Percentiles rank a stretch among this genome's conserved stretches.
phyloP scores from a whole-genome alignment of 495 filamentous ascomycete species.

The Penicillium steckii region DNA sequence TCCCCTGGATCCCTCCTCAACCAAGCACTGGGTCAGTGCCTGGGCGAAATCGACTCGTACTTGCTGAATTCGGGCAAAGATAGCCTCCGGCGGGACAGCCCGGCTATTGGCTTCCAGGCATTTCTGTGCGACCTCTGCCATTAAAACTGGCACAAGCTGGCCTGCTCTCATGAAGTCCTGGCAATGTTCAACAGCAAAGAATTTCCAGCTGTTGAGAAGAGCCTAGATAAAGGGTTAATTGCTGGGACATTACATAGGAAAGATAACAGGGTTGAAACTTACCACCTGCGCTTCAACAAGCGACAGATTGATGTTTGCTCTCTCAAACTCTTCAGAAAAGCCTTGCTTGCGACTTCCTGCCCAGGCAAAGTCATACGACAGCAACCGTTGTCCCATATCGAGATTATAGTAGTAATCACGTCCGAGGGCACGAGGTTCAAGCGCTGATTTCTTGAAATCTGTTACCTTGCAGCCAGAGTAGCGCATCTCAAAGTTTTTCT shows the following conservation, averaged over 20 bases:
- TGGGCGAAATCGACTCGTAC: constrained; percentile 73
- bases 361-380: constrained; percentile 78
- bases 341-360: constrained; percentile 62
- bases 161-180: constrained; percentile 59
- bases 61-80: constrained; percentile 71
- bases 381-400: constrained; percentile 66
- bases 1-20: constrained; percentile 57
- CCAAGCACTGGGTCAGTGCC: constrained; percentile 71
- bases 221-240: constrained; percentile 39
- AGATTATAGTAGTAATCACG: constrained; percentile 79
- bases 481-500: constrained; percentile 76
- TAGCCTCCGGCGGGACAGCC: constrained; percentile 62
- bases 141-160: constrained; percentile 60
- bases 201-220: constrained; percentile 86
- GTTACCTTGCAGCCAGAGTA: constrained; percentile 67
- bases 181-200: constrained; percentile 80
- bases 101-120: constrained; percentile 71
- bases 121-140: constrained; percentile 64
- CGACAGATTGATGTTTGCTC: constrained; percentile 86
- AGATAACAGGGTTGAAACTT: constrained; percentile 35
- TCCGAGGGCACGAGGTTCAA: constrained; percentile 64
- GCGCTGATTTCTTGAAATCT: constrained; percentile 72
- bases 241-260: constrained; percentile 23
- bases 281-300: constrained; percentile 89
- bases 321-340: constrained; percentile 74